These are phyloP conservation scores for Isatis tinctoria DNA, from an alignment of 345 rosid species.

Conservation along the genomic window DNA sequence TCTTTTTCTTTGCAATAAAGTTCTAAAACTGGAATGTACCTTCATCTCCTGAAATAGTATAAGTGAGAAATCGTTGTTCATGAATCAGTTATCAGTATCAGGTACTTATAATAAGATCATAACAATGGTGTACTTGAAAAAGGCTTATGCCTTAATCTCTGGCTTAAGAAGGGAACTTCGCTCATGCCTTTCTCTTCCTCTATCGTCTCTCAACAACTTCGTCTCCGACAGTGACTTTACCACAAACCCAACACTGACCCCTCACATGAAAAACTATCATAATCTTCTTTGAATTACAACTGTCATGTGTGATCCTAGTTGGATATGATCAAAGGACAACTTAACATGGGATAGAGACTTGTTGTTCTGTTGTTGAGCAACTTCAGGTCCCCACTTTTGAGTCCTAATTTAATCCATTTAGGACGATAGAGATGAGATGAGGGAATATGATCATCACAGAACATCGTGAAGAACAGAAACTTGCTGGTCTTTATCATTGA, in stretches of 20 bases:
- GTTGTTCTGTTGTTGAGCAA: conserved; percentile 13
- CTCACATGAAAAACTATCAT: background rate
- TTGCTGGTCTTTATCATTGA: background rate
- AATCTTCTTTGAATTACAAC: background rate
- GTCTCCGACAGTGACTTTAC: background rate
- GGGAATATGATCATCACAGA: background rate
- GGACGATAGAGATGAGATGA: background rate
- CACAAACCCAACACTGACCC: background rate
- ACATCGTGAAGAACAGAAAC: conserved; percentile 8
- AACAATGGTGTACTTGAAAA: conserved; percentile 2
- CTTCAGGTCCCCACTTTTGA: conserved; percentile 17
- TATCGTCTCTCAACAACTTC: background rate
- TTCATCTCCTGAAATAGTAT: background rate
- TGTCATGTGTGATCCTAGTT: background rate
- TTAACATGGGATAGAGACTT: background rate
- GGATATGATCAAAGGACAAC: background rate
- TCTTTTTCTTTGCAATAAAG: background rate
- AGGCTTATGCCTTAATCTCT: background rate
- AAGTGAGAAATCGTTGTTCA: background rate
- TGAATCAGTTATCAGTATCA: conserved; percentile 3
- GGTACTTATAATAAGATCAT: conserved; percentile 10
- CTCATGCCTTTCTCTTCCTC: conserved; percentile 10
- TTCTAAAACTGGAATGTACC: background rate
- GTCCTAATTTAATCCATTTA: background rate
- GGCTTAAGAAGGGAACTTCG: background rate